Conservation (phyloP, 2,329 filamentous ascomycete genomes). For the Cytospora mali region DNA sequence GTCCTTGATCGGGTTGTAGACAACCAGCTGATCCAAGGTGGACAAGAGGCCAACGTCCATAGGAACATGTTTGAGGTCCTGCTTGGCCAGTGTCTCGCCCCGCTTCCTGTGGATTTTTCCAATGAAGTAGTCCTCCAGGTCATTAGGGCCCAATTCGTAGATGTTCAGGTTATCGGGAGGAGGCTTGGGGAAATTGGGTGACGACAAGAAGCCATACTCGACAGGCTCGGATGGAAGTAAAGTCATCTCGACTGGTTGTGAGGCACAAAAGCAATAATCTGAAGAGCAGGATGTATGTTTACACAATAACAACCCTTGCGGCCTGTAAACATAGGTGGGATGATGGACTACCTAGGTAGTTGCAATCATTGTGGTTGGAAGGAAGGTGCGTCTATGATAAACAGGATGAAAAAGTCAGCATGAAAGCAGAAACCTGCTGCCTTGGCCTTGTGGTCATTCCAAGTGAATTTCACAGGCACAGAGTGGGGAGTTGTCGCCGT, state of each 20-base stretch:
- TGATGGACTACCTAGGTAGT: neutral
- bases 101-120: neutral
- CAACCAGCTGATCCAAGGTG: neutral
- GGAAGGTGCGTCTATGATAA: neutral
- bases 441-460: neutral
- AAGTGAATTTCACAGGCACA: neutral
- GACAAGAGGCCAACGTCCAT: too few relatives aligned
- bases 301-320: neutral
- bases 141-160: neutral
- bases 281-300: neutral
- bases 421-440: neutral
- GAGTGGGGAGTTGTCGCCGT: neutral
- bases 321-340: neutral
- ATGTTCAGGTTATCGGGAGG: neutral
- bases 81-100: neutral
- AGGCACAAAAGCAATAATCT: neutral
- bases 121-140: constrained; percentile 1
- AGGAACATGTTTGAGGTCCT: neutral
- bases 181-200: neutral
- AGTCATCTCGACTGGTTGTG: neutral
- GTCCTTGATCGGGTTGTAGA: neutral
- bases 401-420: neutral
- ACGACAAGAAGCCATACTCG: neutral
- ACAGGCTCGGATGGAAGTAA: neutral
- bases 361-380: neutral